A percentile compares a stretch with the other conserved stretches of the same genome.
These are phyloP conservation scores for Tylopilus rubrobrunneus DNA, from an alignment of 768 basidiomycete species.

Conservation along the genomic window DNA sequence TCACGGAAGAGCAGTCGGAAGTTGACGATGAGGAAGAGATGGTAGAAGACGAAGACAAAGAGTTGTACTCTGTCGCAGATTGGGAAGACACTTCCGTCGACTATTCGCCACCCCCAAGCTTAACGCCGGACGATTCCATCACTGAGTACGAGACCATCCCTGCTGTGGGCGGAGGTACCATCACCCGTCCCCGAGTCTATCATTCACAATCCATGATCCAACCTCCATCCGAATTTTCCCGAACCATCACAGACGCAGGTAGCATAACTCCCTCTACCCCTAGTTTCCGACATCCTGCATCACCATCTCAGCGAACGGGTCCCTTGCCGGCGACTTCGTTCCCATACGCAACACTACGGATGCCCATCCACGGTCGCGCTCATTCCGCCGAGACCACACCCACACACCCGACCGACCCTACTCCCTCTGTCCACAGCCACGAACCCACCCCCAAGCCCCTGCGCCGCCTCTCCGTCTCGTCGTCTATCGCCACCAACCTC, in stretches of 20 bases:
- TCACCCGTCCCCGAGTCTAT: conserved; percentile 79
- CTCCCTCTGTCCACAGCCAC: conserved; percentile 14
- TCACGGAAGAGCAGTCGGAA: conserved; percentile 60
- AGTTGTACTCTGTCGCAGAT: conserved; percentile 61
- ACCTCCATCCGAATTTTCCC: conserved; percentile 32
- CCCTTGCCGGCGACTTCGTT: conserved; percentile 30
- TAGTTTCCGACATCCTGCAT: conserved; percentile 2
- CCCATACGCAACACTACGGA: conserved; percentile 6
- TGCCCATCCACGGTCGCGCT: conserved; percentile 38
- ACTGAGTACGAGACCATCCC: conserved; percentile 84
- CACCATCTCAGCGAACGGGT: conserved; percentile 9
- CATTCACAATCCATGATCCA: conserved; percentile 82
- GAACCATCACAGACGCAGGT: conserved; percentile 43
- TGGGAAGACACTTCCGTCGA: conserved; percentile 63
- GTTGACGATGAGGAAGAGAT: conserved; percentile 36
- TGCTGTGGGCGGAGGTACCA: conserved; percentile 86
- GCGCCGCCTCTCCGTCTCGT: conserved; percentile 35
- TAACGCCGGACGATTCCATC: conserved; percentile 39
- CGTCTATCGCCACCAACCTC: conserved; percentile 20
- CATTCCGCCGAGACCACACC: conserved; percentile 47
- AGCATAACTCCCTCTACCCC: conserved; percentile 35
- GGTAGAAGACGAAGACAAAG: conserved; percentile 25
- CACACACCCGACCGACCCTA: conserved; percentile 25
- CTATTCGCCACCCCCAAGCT: conserved; percentile 43
- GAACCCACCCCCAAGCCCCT: conserved; percentile 18